phyloP scores from a whole-genome alignment of 2,329 filamentous ascomycete genomes.

The Colletotrichum limetticola region DNA sequence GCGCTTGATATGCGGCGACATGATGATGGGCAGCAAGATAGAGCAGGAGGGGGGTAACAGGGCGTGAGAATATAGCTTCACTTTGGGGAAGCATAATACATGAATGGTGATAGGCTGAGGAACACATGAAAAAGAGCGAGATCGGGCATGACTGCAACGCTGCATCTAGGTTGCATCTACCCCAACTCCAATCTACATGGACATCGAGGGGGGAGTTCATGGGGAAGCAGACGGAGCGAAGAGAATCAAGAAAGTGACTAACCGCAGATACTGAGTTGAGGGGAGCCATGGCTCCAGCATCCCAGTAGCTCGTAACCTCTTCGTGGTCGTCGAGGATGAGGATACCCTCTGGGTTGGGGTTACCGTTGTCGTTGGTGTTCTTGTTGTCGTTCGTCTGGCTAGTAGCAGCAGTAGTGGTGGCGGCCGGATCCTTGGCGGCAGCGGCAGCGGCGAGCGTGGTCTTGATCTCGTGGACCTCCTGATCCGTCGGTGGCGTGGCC shows the following conservation, averaged over 20 bases:
- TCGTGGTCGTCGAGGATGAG: slow-evolving; percentile 34
- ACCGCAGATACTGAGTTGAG: slow-evolving; percentile 66
- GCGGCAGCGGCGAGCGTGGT: slow-evolving; percentile 32
- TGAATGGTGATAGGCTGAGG: slow-evolving; percentile 10
- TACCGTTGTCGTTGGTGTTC: background rate
- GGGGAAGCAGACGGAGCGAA: background rate
- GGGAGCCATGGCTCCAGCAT: slow-evolving; percentile 66
- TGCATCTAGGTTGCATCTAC: slow-evolving; percentile 7
- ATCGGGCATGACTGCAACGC: background rate
- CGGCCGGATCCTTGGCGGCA: slow-evolving; percentile 31
- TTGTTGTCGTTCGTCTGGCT: slow-evolving; percentile 35
- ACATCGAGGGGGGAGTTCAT: background rate
- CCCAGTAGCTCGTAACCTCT: slow-evolving; percentile 64
- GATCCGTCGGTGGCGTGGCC: slow-evolving; percentile 29
- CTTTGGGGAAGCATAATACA: background rate
- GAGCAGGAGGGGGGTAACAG: background rate
- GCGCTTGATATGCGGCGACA: background rate
- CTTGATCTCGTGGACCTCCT: slow-evolving; percentile 35
- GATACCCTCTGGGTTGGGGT: background rate
- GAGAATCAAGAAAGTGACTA: slow-evolving; percentile 45
- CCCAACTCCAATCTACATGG: background rate
- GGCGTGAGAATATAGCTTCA: slow-evolving; percentile 17
- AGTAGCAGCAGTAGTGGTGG: slow-evolving; percentile 20
- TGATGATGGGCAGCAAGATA: background rate
- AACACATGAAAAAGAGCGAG: background rate